Percentiles rank a stretch among this genome's conserved stretches.
phyloP scores from a whole-genome alignment of 2,329 filamentous ascomycete genomes.

The Aspergillus pseudoterreus region DNA sequence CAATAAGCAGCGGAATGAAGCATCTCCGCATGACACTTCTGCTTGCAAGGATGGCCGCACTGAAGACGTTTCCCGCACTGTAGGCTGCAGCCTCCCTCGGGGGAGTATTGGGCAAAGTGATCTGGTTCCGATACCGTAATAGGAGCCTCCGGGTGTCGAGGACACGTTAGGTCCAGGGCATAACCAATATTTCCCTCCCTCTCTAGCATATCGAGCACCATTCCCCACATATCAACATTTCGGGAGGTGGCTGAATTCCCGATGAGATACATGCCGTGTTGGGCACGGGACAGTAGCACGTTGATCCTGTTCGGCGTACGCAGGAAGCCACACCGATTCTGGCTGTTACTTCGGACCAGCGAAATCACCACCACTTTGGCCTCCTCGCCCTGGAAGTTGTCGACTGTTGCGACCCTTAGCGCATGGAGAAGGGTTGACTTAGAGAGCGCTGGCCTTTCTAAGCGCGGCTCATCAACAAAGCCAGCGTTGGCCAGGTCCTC shows the following conservation, averaged over 20 bases:
- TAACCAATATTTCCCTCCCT: conserved; percentile 47
- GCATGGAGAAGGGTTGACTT: conserved; percentile 48
- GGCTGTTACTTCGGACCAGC: conserved; percentile 64
- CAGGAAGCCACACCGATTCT: conserved; percentile 61
- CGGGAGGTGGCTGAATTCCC: conserved; percentile 60
- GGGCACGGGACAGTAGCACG: conserved; percentile 62
- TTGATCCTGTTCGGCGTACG: conserved; percentile 65
- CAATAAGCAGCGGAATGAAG: conserved; percentile 43
- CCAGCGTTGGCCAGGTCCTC: conserved; percentile 49
- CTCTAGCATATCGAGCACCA: conserved; percentile 54
- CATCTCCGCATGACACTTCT: conserved; percentile 43
- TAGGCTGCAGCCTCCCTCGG: conserved; percentile 60
- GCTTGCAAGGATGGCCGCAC: conserved; percentile 46
- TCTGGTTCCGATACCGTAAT: conserved; percentile 53
- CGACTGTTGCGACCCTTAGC: conserved; percentile 61
- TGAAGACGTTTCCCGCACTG: conserved; percentile 45
- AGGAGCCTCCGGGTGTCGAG: conserved; percentile 54
- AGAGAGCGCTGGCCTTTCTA: neutral
- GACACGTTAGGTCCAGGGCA: conserved; percentile 54
- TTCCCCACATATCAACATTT: conserved; percentile 60
- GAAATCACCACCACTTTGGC: conserved; percentile 67
- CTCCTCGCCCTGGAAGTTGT: conserved; percentile 78
- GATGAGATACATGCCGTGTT: conserved; percentile 69
- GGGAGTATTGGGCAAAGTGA: conserved; percentile 54
- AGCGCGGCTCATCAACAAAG: conserved; percentile 19